Evolutionary conservation across 805 yeast genomes (phyloP).

Genomic region (Wickerhamomyces chaumierensis): DNA sequence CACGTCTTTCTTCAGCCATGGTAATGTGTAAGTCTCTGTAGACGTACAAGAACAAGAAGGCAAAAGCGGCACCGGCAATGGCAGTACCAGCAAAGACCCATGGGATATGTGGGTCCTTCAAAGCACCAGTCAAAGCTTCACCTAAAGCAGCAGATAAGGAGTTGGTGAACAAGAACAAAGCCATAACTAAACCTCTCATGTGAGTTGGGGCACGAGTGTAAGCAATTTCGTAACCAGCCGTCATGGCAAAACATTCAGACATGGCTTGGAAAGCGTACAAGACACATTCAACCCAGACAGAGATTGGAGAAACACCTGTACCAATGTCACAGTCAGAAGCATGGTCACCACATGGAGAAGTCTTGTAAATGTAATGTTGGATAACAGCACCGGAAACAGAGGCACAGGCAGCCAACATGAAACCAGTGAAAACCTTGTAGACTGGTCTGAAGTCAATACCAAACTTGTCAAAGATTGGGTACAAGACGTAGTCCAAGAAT

Average conservation of each 20-base stretch:
- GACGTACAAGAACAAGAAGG: constrained; percentile 36
- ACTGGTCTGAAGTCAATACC: constrained; percentile 54
- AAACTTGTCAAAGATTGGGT: constrained; percentile 37
- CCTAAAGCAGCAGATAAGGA: constrained; percentile 76
- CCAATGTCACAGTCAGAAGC: constrained; percentile 41
- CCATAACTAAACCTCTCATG: constrained; percentile 32
- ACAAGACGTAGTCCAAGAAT: constrained; percentile 47
- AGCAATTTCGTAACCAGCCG: constrained; percentile 78
- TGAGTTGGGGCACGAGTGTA: constrained; percentile 70
- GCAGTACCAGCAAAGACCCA: constrained; percentile 63
- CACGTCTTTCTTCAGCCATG: constrained; percentile 13
- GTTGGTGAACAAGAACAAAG: constrained; percentile 52
- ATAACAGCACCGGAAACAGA: constrained; percentile 37
- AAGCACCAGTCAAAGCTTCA: constrained; percentile 56
- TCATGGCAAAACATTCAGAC: constrained; percentile 69
- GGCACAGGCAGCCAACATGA: constrained; percentile 43
- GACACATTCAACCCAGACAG: constrained; percentile 55
- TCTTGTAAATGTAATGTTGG: constrained; percentile 55
- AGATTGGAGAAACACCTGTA: constrained; percentile 27
- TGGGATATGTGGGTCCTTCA: constrained; percentile 57
- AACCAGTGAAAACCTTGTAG: constrained; percentile 61
- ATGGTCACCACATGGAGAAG: constrained; percentile 64
- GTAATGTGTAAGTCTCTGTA: constrained; percentile 12
- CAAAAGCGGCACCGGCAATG: constrained; percentile 45
- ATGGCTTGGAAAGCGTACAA: constrained; percentile 65